A percentile compares a stretch with the other conserved stretches of the same genome.
Evolutionary conservation across 257 asterid genomes (phyloP).

Genomic region (Gentiana straminea): DNA sequence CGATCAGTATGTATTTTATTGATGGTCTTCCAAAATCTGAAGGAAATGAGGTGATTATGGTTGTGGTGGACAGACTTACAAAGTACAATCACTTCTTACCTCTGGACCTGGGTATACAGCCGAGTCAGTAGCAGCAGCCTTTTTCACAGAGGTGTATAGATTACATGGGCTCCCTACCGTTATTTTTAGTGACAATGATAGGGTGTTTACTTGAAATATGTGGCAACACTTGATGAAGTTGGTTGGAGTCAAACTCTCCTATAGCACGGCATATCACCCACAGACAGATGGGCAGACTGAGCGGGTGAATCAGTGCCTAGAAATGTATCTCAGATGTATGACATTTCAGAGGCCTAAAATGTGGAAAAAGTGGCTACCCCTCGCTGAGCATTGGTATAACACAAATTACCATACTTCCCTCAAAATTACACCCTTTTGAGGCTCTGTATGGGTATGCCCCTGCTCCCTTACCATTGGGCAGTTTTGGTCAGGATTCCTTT

Average conservation of each 20-base stretch:
- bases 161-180: neutral
- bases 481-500: neutral
- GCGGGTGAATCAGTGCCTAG: no score
- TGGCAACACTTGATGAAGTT: neutral
- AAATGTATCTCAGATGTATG: no score
- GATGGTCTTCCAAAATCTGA: neutral
- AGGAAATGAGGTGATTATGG: neutral
- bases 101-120: neutral
- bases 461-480: neutral
- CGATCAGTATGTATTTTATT: no score
- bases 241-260: no score
- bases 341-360: no score
- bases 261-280: no score
- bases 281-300: no score
- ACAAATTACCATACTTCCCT: neutral
- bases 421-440: neutral
- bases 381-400: no score
- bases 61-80: neutral
- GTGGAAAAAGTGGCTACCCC: no score
- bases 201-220: neutral
- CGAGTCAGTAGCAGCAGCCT: neutral
- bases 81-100: slow-evolving; percentile 2
- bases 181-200: neutral
- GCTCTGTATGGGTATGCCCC: neutral
- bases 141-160: neutral